Conservation (phyloP, 1,284 basidiomycete genomes). For the Cronartium ribicola region DNA sequence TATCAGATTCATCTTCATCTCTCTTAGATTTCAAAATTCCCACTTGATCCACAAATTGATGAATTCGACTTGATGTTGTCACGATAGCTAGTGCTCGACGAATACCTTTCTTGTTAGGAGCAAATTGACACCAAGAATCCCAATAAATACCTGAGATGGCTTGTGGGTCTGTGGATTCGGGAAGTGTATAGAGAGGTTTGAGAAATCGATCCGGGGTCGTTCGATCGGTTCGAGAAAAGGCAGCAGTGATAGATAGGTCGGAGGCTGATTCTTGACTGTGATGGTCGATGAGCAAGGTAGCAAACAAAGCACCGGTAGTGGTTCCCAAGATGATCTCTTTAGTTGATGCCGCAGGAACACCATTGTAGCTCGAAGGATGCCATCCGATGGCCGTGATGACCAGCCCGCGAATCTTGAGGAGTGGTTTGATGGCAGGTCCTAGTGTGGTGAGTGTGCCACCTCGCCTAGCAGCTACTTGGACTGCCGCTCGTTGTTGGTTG, state of each 20-base stretch:
- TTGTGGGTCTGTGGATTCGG: conserved; percentile 70
- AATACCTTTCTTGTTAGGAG: conserved; percentile 43
- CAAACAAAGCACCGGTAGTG: conserved; percentile 74
- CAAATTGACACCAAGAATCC: conserved; percentile 34
- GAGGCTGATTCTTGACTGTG: conserved; percentile 89
- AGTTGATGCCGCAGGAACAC: conserved; percentile 58
- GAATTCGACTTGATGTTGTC: conserved; percentile 55
- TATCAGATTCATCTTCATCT: conserved; percentile 26
- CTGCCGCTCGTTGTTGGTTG: conserved; percentile 21
- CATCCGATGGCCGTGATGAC: conserved; percentile 83
- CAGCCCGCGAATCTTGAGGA: conserved; percentile 78
- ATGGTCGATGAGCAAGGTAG: conserved; percentile 71
- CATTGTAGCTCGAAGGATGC: conserved; percentile 66
- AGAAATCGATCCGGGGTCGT: conserved; percentile 41
- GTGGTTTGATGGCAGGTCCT: conserved; percentile 65
- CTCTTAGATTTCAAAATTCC: conserved; percentile 28
- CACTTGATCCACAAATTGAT: conserved; percentile 50
- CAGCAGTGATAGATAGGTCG: conserved; percentile 55
- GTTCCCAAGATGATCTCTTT: conserved; percentile 85
- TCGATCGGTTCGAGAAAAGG: conserved; percentile 57
- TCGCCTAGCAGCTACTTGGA: conserved; percentile 59
- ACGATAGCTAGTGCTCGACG: conserved; percentile 55
- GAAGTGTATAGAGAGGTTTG: conserved; percentile 42
- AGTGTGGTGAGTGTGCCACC: conserved; percentile 19
- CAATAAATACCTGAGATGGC: conserved; percentile 59